A percentile compares a stretch with the other conserved stretches of the same genome.
Evolutionary conservation across 1,139 yeast species (phyloP).

Genomic region (Hanseniaspora uvarum): DNA sequence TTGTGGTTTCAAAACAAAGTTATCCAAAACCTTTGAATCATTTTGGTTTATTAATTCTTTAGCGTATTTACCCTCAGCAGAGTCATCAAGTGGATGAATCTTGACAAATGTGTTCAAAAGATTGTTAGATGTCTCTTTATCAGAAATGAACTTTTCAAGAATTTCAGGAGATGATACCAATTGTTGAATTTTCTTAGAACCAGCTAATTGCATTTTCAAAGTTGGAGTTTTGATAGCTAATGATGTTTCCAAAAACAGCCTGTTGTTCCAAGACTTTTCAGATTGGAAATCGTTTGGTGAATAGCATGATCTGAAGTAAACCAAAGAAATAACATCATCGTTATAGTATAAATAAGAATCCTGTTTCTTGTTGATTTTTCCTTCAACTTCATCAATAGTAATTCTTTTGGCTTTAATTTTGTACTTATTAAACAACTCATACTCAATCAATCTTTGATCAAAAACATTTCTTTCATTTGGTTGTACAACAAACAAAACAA

Average conservation of each 20-base stretch:
- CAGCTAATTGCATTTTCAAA: slow-evolving; percentile 76
- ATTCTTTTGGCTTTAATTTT: slow-evolving; percentile 55
- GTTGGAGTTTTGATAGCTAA: slow-evolving; percentile 87
- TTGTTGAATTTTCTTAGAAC: slow-evolving; percentile 89
- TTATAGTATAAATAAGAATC: slow-evolving; percentile 44
- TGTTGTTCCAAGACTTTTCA: slow-evolving; percentile 62
- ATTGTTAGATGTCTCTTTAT: slow-evolving; percentile 28
- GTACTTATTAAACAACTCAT: slow-evolving; percentile 47
- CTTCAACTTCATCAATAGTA: slow-evolving; percentile 51
- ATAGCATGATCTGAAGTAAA: slow-evolving; percentile 83
- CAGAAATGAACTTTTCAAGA: slow-evolving; percentile 39
- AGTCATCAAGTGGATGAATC: slow-evolving; percentile 73
- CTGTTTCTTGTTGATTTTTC: slow-evolving; percentile 36
- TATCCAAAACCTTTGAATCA: slow-evolving; percentile 57
- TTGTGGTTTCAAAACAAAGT: slow-evolving; percentile 85
- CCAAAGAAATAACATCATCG: slow-evolving; percentile 56
- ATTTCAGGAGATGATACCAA: slow-evolving; percentile 50
- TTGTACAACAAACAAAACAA: slow-evolving; percentile 74
- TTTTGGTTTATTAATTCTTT: slow-evolving; percentile 35
- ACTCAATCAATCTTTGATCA: slow-evolving; percentile 82
- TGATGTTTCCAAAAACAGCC: slow-evolving; percentile 61
- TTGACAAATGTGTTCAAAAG: slow-evolving; percentile 63
- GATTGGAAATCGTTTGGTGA: slow-evolving; percentile 62
- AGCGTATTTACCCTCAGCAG: slow-evolving; percentile 55
- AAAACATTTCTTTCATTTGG: slow-evolving; percentile 77